phyloP scores from a whole-genome alignment of 768 basidiomycete species.

The Suillus subaureus region DNA sequence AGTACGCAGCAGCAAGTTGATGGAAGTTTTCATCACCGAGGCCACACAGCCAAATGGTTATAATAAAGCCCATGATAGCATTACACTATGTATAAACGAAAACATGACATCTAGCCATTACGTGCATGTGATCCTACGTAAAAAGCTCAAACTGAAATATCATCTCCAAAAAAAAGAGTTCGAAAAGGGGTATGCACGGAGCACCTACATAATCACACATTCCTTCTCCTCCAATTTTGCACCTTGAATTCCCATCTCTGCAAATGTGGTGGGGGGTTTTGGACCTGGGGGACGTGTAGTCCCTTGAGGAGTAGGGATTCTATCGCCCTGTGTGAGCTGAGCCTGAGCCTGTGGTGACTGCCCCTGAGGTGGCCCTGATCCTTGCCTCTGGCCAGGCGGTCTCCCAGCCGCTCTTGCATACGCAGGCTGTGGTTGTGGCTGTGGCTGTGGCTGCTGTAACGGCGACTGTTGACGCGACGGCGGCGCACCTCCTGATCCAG shows the following conservation, averaged over 20 bases:
- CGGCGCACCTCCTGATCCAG: conserved; percentile 28
- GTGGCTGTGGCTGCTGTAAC: neutral
- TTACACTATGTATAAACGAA: neutral
- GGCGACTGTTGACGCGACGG: conserved; percentile 24
- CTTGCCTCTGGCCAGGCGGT: conserved; percentile 33
- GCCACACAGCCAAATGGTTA: neutral
- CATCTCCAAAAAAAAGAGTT: neutral
- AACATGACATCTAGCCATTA: conserved; percentile 2
- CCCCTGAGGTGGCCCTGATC: conserved; percentile 13
- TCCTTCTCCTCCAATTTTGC: conserved; percentile 79
- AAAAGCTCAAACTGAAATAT: neutral
- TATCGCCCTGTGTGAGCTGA: conserved; percentile 6
- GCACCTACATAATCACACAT: conserved; percentile 78
- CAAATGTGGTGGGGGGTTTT: conserved; percentile 75
- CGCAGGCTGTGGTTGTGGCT: conserved; percentile 5
- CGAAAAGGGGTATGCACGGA: neutral
- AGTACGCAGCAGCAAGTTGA: neutral
- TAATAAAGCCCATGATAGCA: neutral
- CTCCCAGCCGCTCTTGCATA: conserved; percentile 33
- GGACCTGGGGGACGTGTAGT: conserved; percentile 7
- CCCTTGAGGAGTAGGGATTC: conserved; percentile 10
- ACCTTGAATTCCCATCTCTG: conserved; percentile 90
- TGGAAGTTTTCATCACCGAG: neutral
- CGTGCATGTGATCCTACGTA: neutral
- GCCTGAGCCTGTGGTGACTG: conserved; percentile 19